phyloP scores from a whole-genome alignment of 768 basidiomycete species.

The Tylopilus subfusipes region DNA sequence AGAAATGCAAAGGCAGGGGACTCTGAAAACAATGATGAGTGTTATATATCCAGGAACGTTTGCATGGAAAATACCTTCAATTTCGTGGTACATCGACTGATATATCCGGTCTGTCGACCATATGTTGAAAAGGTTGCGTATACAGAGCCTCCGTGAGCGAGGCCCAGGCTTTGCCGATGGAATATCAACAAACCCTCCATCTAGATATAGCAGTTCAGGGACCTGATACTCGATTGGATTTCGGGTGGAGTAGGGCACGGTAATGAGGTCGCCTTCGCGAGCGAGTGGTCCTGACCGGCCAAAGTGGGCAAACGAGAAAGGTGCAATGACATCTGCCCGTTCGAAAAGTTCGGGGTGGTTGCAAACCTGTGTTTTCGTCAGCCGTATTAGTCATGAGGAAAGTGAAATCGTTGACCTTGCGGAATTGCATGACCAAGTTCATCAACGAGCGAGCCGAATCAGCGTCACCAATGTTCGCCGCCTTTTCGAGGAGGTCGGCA shows the following conservation, averaged over 20 bases:
- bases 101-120: slow-evolving; percentile 86
- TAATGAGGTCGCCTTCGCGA: slow-evolving; percentile 83
- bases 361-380: slow-evolving; percentile 61
- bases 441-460: slow-evolving; percentile 92
- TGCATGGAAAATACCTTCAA: slow-evolving; percentile 43
- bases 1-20: slow-evolving; percentile 54
- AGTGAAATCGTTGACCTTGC: slow-evolving; percentile 59
- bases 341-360: slow-evolving; percentile 99
- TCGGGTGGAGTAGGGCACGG: slow-evolving; percentile 79
- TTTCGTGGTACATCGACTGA: slow-evolving; percentile 55
- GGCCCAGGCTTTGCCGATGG: slow-evolving; percentile 52
- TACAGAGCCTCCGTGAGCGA: slow-evolving; percentile 49
- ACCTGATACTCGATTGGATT: slow-evolving; percentile 81
- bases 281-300: slow-evolving; percentile 77
- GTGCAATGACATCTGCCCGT: slow-evolving; percentile 91
- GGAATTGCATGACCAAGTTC: slow-evolving; percentile 99
- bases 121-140: slow-evolving; percentile 77
- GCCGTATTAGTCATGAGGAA: slow-evolving; percentile 1
- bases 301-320: slow-evolving; percentile 84
- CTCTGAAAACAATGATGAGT: slow-evolving; percentile 34
- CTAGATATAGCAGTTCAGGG: slow-evolving; percentile 73
- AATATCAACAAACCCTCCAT: slow-evolving; percentile 67
- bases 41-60: background rate
- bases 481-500: slow-evolving; percentile 89
- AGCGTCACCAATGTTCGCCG: slow-evolving; percentile 84